These are phyloP conservation scores for Ulmus americana DNA, from an alignment of 331 rosid genomes.

Conservation along the genomic window DNA sequence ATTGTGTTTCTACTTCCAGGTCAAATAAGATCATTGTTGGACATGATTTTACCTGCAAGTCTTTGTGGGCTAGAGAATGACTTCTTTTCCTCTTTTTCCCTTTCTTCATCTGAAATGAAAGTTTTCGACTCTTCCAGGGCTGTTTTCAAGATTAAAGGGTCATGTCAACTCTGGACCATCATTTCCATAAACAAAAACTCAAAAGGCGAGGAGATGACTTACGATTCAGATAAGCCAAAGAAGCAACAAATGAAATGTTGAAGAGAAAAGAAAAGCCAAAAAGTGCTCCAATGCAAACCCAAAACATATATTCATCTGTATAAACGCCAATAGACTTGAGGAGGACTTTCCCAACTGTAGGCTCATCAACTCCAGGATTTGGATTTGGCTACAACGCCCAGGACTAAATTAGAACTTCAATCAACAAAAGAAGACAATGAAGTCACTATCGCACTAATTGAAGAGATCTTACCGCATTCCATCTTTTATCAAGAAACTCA, in stretches of 20 bases:
- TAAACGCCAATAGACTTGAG: constrained; percentile 33
- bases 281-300: constrained; percentile 41
- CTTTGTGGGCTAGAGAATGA: neutral
- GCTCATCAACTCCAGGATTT: constrained; percentile 19
- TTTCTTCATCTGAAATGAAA: constrained; percentile 24
- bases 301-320: constrained; percentile 26
- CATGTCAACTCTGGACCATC: neutral
- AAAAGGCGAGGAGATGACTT: constrained; percentile 10
- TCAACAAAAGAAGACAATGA: neutral
- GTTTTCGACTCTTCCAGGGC: constrained; percentile 12
- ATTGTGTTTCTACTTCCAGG: neutral
- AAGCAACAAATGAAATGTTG: constrained; percentile 29
- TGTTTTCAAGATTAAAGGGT: neutral
- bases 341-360: constrained; percentile 39
- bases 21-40: no score
- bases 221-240: constrained; percentile 41
- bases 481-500: constrained; percentile 10
- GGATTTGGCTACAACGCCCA: constrained; percentile 11
- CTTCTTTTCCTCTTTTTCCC: constrained; percentile 15
- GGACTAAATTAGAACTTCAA: no score
- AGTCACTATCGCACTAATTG: neutral
- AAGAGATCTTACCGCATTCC: constrained; percentile 5
- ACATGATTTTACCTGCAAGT: no score
- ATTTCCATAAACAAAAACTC: neutral
- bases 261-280: constrained; percentile 32